Base-by-base conservation (phyloP, 768 basidiomycete genomes). In the Rhizopogon rudus region DNA sequence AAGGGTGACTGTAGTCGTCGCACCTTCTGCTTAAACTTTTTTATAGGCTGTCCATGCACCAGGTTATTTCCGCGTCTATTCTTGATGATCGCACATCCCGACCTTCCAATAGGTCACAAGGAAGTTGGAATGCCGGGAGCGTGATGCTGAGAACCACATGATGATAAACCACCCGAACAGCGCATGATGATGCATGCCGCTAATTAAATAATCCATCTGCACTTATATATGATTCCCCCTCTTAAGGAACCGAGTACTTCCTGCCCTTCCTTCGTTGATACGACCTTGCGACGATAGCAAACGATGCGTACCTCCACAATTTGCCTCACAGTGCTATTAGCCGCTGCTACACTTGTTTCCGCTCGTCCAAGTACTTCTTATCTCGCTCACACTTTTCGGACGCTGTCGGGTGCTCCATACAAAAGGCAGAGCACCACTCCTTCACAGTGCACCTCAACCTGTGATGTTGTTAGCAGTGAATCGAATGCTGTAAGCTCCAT, bases 391-490 rank as follows among this genome's bases (percentile, higher is more conserved):
- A 49, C 48, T 25, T 17, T 55, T 5, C 44, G 31, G 8, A 16
- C 40, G 22, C 5, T 59, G 44, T 55, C 56, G 7, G 39, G 35
- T 22, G 44, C 28, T 14, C 45, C 57, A 12, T 6, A 57, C 33
- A 56, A 44, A 40, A 60, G 69, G 1, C 69, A 69, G 39, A 9
- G 3, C 33, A 52, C 60, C 45, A 44, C 62, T 0, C 69, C 69
- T n/a, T 44, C 67, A 0, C 53, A 64, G 9, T 69, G 69, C 28
- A 44, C 62, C 20, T 53, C 67, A 17, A 40, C 33, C 10, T 69
- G 68, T 53, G 52, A 40, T 46, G 61, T 64, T 1, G 57, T 69
- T 57, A 61, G 54, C 58, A 51, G 51, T 51, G 67, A 69, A 52
- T 42, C 64, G 55, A 49, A 50, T 44, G 28, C 61, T 54, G 69